phyloP scores from a whole-genome alignment of 1,139 yeast genomes.

The Scheffersomyces stambukii region DNA sequence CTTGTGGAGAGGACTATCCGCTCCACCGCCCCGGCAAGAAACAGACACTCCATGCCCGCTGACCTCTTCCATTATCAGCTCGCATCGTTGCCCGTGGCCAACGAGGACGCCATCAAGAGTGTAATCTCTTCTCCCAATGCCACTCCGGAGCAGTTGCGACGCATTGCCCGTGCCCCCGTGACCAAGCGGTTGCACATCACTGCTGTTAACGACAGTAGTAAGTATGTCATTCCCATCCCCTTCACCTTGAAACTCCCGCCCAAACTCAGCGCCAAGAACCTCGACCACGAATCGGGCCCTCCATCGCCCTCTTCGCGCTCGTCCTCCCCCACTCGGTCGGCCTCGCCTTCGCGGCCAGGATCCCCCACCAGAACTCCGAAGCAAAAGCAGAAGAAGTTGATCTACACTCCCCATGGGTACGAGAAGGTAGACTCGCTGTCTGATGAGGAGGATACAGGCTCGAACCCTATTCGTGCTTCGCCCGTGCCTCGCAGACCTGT shows the following conservation, averaged over 20 bases:
- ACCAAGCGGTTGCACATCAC: constrained; percentile 35
- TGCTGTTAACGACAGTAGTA: constrained; percentile 13
- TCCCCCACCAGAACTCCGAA: constrained; percentile 7
- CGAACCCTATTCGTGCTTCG: background rate
- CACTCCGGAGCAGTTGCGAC: constrained; percentile 25
- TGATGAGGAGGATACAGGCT: constrained; percentile 20
- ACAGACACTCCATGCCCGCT: constrained; percentile 23
- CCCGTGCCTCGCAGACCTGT: constrained; percentile 17
- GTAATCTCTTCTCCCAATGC: constrained; percentile 13
- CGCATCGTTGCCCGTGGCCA: constrained; percentile 19
- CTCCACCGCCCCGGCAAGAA: constrained; percentile 28
- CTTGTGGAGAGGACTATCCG: constrained; percentile 21
- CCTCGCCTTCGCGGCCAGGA: constrained; percentile 2
- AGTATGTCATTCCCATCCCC: constrained; percentile 43
- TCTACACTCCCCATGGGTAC: constrained; percentile 36
- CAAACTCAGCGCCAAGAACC: constrained; percentile 26
- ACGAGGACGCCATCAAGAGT: constrained; percentile 19
- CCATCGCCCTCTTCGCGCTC: constrained; percentile 8
- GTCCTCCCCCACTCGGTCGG: constrained; percentile 11
- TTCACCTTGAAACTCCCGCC: constrained; percentile 43
- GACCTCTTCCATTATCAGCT: constrained; percentile 19
- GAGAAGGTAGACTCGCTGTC: constrained; percentile 31
- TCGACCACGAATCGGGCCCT: constrained; percentile 11
- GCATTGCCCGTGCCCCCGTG: constrained; percentile 33
- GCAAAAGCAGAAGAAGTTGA: constrained; percentile 19